Evolutionary conservation across 2,329 filamentous ascomycete genomes (phyloP).

Genomic region (Microsporum audouinii): DNA sequence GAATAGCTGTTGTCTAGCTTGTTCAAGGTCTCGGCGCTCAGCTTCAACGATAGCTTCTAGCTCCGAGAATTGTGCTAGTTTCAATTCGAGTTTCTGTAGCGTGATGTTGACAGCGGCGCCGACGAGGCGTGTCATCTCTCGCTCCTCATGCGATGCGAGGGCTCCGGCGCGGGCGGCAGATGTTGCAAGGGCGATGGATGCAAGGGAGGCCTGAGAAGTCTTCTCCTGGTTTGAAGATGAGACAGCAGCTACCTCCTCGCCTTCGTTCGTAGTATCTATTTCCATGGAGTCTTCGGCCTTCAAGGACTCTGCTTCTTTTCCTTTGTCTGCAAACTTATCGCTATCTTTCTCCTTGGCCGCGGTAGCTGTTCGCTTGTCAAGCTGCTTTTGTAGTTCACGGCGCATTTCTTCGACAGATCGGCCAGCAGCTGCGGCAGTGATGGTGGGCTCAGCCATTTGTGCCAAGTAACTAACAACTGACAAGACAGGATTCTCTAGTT

Average conservation of each 20-base stretch:
- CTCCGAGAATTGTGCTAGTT: slow-evolving; percentile 90
- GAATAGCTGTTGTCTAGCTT: slow-evolving; percentile 84
- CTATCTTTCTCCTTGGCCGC: slow-evolving; percentile 38
- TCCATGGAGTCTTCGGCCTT: slow-evolving; percentile 52
- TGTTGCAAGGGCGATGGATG: slow-evolving; percentile 64
- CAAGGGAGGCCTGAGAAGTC: slow-evolving; percentile 36
- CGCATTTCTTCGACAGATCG: slow-evolving; percentile 80
- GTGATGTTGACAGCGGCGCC: slow-evolving; percentile 86
- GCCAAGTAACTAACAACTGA: slow-evolving; percentile 92
- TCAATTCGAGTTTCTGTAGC: slow-evolving; percentile 91
- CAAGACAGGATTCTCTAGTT: slow-evolving; percentile 91
- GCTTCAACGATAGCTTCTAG: slow-evolving; percentile 87
- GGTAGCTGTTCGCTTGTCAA: slow-evolving; percentile 55
- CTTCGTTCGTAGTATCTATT: slow-evolving; percentile 36
- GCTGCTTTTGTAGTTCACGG: slow-evolving; percentile 62
- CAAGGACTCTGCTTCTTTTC: slow-evolving; percentile 36
- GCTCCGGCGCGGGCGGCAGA: slow-evolving; percentile 77
- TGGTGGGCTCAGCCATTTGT: slow-evolving; percentile 76
- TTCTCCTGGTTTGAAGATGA: slow-evolving; percentile 38
- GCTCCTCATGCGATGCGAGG: slow-evolving; percentile 89
- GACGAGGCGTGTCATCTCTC: slow-evolving; percentile 88
- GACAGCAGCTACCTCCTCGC: slow-evolving; percentile 21
- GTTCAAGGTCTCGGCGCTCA: slow-evolving; percentile 84
- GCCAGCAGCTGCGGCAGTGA: slow-evolving; percentile 80
- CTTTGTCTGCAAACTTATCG: slow-evolving; percentile 35